These are phyloP conservation scores for Trichoderma sp. DNA, from an alignment of 2,329 filamentous ascomycete genomes.

Conservation along the genomic window DNA sequence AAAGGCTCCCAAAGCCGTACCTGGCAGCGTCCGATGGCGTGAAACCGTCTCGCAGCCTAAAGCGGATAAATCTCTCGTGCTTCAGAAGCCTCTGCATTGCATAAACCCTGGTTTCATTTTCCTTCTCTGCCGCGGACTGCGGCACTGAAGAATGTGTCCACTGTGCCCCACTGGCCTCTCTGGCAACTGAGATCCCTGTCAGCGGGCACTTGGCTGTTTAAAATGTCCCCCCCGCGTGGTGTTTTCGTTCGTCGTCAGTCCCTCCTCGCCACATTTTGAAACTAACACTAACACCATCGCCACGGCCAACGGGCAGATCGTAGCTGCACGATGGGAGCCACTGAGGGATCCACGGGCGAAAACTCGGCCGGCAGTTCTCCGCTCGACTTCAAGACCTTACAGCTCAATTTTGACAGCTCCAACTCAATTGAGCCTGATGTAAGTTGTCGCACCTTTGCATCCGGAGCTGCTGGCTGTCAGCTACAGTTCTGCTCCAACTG, in stretches of 20 bases:
- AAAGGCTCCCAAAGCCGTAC: not conserved
- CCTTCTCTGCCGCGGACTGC: not conserved
- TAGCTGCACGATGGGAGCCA: not conserved
- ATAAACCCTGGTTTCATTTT: not conserved
- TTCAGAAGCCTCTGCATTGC: not conserved
- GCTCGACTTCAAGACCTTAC: slow-evolving; percentile 23
- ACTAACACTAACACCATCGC: not conserved
- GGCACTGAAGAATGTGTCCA: not conserved
- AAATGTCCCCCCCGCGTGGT: not conserved
- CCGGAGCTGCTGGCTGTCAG: not conserved
- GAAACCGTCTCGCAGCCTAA: not conserved
- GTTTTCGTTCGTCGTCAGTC: not conserved
- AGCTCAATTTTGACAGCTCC: slow-evolving; percentile 35
- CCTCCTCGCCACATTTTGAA: not conserved
- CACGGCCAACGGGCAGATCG: not conserved
- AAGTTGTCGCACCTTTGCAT: slow-evolving; percentile 22
- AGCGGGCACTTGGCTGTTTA: not conserved
- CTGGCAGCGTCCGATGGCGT: not conserved
- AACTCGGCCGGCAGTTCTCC: not conserved
- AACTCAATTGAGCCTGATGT: slow-evolving; percentile 35
- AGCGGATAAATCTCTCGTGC: not conserved
- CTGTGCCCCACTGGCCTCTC: not conserved
- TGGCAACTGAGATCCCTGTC: slow-evolving; percentile 1
- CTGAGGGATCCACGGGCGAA: not conserved
- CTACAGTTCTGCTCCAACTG: not conserved